phyloP scores from a whole-genome alignment of 108 stramenopile genomes.

The Skeletonema potamos region DNA sequence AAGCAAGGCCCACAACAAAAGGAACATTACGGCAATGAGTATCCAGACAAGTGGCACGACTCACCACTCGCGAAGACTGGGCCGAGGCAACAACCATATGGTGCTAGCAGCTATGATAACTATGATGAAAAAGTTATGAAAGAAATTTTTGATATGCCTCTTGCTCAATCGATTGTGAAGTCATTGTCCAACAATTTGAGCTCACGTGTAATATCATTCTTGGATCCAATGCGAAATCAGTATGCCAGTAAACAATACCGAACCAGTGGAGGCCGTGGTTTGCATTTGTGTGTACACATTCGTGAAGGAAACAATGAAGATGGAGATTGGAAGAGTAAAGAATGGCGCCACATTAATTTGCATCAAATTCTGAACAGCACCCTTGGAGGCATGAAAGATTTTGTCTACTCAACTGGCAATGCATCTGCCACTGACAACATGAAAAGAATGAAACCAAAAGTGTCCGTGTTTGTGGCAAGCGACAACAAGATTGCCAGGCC shows the following conservation, averaged over 20 bases:
- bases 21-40: slow-evolving; percentile 14
- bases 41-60: slow-evolving; percentile 4
- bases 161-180: slow-evolving; percentile 17
- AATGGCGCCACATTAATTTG: slow-evolving; percentile 19
- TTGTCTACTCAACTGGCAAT: not conserved
- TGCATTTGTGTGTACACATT: slow-evolving; percentile 29
- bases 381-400: slow-evolving; percentile 5
- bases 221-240: slow-evolving; percentile 17
- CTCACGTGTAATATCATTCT: slow-evolving; percentile 13
- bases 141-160: slow-evolving; percentile 16
- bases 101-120: not conserved
- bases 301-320: slow-evolving; percentile 32
- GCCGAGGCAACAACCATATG: not conserved
- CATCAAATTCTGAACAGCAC: slow-evolving; percentile 1
- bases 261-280: not conserved
- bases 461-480: slow-evolving; percentile 25
- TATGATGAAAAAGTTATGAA: not conserved
- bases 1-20: not conserved
- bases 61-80: not conserved
- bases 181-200: slow-evolving; percentile 4
- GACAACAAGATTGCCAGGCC: slow-evolving; percentile 8
- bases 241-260: not conserved
- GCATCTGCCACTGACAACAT: not conserved
- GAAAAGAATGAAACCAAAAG: not conserved
- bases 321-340: slow-evolving; percentile 1